phyloP scores from a whole-genome alignment of 306 rosid genomes.

The Astragalus membranaceus region DNA sequence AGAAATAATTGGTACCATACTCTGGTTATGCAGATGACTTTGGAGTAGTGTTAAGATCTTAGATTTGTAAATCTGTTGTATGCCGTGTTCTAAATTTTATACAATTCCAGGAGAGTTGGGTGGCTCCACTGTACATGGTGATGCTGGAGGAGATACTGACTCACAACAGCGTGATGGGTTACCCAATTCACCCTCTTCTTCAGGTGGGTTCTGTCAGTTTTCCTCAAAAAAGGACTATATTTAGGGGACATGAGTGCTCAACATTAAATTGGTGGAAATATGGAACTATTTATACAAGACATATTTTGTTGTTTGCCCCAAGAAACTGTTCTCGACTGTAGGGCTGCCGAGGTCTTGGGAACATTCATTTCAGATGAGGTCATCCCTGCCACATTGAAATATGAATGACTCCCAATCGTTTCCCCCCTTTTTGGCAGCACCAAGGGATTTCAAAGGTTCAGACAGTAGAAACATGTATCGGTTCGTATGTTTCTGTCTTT shows the following conservation, averaged over 20 bases:
- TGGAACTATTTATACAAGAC: slow-evolving; percentile 77
- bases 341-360: slow-evolving; percentile 89
- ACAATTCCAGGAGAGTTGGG: slow-evolving; percentile 76
- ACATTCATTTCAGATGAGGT: slow-evolving; percentile 73
- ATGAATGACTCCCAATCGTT: slow-evolving; percentile 61
- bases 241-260: slow-evolving; percentile 91
- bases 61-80: neutral
- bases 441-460: slow-evolving; percentile 69
- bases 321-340: slow-evolving; percentile 74
- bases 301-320: slow-evolving; percentile 80
- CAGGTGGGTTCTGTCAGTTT: slow-evolving; percentile 99
- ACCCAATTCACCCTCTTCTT: slow-evolving; percentile 96
- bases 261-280: slow-evolving; percentile 78
- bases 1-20: neutral
- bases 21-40: neutral
- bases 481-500: slow-evolving; percentile 97
- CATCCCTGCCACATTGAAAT: slow-evolving; percentile 66
- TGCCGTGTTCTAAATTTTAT: slow-evolving; percentile 1
- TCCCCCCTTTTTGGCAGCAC: slow-evolving; percentile 53
- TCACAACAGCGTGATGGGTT: slow-evolving; percentile 58
- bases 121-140: slow-evolving; percentile 79
- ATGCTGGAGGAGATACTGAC: slow-evolving; percentile 61
- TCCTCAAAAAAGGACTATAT: slow-evolving; percentile 98
- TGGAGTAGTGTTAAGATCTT: neutral
- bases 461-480: slow-evolving; percentile 59